Evolutionary conservation across 1,139 yeast species (phyloP).

Genomic region (Zygoascus hellenicus): DNA sequence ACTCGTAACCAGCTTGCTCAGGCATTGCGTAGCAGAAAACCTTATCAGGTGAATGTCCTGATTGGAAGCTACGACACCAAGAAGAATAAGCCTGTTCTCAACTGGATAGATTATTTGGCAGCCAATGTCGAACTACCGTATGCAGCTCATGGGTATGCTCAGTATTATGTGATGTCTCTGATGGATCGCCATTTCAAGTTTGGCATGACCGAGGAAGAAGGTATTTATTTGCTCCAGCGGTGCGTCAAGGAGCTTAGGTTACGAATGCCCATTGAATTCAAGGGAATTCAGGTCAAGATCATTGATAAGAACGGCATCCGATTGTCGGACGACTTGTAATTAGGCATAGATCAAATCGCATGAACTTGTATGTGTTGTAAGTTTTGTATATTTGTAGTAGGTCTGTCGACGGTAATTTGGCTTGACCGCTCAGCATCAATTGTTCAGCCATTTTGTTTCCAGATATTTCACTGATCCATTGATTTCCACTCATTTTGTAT

Average conservation of each 20-base stretch:
- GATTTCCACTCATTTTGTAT: too few species aligned
- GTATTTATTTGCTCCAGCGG: slow-evolving; percentile 61
- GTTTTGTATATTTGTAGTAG: too few species aligned
- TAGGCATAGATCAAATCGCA: not conserved
- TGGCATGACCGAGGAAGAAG: slow-evolving; percentile 74
- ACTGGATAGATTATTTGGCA: slow-evolving; percentile 93
- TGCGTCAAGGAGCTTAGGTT: slow-evolving; percentile 75
- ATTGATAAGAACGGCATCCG: slow-evolving; percentile 55
- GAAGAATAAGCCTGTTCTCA: slow-evolving; percentile 57
- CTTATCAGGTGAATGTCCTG: slow-evolving; percentile 87
- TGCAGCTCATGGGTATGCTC: slow-evolving; percentile 97
- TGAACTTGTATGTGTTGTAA: too few species aligned
- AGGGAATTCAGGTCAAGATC: slow-evolving; percentile 76
- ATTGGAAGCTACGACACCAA: slow-evolving; percentile 79
- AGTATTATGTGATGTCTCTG: slow-evolving; percentile 83
- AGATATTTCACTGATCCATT: too few species aligned
- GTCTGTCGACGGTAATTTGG: too few species aligned
- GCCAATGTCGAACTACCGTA: slow-evolving; percentile 88
- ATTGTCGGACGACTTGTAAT: slow-evolving; percentile 37
- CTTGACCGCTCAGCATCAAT: too few species aligned
- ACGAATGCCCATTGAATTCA: slow-evolving; percentile 95
- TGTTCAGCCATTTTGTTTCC: too few species aligned
- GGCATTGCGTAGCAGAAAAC: slow-evolving; percentile 83
- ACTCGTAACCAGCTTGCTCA: slow-evolving; percentile 85
- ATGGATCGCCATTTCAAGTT: slow-evolving; percentile 86